A percentile compares a stretch with the other conserved stretches of the same genome.
phyloP scores from a whole-genome alignment of 164 flowering plant genomes.

The Macadamia integrifolia region DNA sequence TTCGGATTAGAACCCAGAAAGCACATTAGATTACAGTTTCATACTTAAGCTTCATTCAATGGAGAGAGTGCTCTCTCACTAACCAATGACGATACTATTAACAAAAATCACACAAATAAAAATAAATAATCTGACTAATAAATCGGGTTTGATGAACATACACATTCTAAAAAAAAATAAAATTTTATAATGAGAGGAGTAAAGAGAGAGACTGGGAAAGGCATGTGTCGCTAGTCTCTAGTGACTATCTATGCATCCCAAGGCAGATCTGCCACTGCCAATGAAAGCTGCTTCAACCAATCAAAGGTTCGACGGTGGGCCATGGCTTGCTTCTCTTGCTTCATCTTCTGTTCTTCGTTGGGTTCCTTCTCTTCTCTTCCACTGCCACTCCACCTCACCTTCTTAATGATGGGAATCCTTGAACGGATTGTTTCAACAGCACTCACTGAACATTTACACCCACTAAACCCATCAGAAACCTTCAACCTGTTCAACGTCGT shows the following conservation, averaged over 20 bases:
- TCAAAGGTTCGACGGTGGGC: conserved; percentile 64
- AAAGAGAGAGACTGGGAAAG: too few species aligned
- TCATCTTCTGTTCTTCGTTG: conserved; percentile 13
- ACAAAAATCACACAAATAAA: too few species aligned
- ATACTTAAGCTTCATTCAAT: too few species aligned
- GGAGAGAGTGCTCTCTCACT: too few species aligned
- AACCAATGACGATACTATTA: too few species aligned
- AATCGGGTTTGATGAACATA: too few species aligned
- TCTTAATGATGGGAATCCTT: conserved; percentile 11
- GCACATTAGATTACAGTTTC: too few species aligned
- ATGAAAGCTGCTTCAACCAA: conserved; percentile 75
- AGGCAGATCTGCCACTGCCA: conserved; percentile 28
- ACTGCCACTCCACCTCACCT: not conserved
- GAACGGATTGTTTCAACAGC: conserved; percentile 39
- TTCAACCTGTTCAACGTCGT: conserved; percentile 8
- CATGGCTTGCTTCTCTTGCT: conserved; percentile 33
- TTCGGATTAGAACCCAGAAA: too few species aligned
- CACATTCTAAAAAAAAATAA: not conserved
- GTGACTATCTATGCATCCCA: conserved; percentile 5
- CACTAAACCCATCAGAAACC: conserved; percentile 14
- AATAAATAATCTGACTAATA: too few species aligned
- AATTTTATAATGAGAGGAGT: not conserved
- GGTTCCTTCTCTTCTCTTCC: conserved; percentile 10
- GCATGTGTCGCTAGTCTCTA: not conserved
- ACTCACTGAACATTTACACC: conserved; percentile 49